Base-by-base conservation (phyloP, 805 yeast genomes). In the Wickerhamomyces bovis region DNA sequence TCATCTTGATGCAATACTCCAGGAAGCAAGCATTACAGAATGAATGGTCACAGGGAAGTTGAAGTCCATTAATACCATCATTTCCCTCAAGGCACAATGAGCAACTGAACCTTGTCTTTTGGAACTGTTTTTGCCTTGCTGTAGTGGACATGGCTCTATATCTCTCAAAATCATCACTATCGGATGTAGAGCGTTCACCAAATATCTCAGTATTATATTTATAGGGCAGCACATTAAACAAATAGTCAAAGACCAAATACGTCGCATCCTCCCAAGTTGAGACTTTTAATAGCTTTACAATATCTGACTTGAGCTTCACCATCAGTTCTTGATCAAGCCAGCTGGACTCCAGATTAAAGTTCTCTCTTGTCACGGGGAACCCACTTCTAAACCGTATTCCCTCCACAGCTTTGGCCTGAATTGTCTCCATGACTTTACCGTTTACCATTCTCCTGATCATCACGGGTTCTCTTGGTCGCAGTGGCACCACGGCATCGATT, bases 51-150 rank as follows among this genome's bases (percentile, higher is more conserved):
- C 86, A 81, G 2, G 68, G 63, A 1, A 68, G 44, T 30, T 53
- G 43, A 2, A 62, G 50, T 53, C 77, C 73, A 4, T 56, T 47
- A 21, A 25, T 26, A 1, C 86, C 86, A 47, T 74, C 75, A 42
- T 62, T 64, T 28, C 67, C 70, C 20, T 66, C 71, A 50, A 77
- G 76, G 56, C 87, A 81, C 0, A 81, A 78, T n/a, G 73, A 76
- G 58, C 86, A 81, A 3, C 63, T 53, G 50, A 72, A 77, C 7
- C 80, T 71, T 11, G 56, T 53, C 12, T 48, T 45, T 6, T 66
- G 50, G 50, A 74, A 75, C 12, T 63, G 61, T 1, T 54, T 44
- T 13, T 48, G 38, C 18, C 60, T 53, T 4, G 56, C 57, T 4
- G 47, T n/a, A 13, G 50, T 31, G 46, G 69, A 61, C 46, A 61